These are phyloP conservation scores for Aureobasidium sp. DNA, from an alignment of 2,329 filamentous ascomycete species.

Conservation along the genomic window DNA sequence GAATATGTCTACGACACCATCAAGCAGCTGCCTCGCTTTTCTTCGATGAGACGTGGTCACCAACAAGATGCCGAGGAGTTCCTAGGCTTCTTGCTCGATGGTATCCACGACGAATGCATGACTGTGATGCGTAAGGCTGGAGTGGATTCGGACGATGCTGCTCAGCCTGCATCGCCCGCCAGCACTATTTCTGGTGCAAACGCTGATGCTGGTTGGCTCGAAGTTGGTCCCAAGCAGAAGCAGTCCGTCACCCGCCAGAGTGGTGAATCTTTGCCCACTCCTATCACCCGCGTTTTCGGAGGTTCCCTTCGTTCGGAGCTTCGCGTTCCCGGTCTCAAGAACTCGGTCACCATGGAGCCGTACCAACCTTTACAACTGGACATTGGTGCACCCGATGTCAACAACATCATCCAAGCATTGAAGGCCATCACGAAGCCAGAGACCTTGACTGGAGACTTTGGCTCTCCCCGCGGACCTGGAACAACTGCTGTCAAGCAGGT, in stretches of 20 bases:
- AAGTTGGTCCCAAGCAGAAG: constrained; percentile 89
- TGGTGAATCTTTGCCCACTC: constrained; percentile 55
- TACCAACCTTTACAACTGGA: constrained; percentile 93
- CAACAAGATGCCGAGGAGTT: constrained; percentile 99
- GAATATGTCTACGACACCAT: constrained; percentile 96
- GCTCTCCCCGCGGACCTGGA: constrained; percentile 65
- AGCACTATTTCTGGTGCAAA: constrained; percentile 34
- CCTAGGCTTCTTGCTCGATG: constrained; percentile 82
- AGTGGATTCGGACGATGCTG: constrained; percentile 20
- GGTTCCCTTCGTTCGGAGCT: constrained; percentile 86
- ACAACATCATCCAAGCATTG: constrained; percentile 86
- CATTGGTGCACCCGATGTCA: constrained; percentile 76
- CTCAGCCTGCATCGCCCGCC: constrained; percentile 32
- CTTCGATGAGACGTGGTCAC: constrained; percentile 87
- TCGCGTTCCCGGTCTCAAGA: constrained; percentile 74
- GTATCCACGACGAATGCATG: constrained; percentile 85
- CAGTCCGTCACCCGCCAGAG: constrained; percentile 78
- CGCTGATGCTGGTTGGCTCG: constrained; percentile 67
- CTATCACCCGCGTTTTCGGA: constrained; percentile 89
- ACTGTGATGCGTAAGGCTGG: constrained; percentile 53
- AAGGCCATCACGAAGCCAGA: constrained; percentile 77
- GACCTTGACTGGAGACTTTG: constrained; percentile 75
- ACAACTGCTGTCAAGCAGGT: constrained; percentile 84
- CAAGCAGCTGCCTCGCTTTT: constrained; percentile 74
- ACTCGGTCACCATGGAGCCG: constrained; percentile 84